phyloP scores from a whole-genome alignment of 2,329 filamentous ascomycete species.

The Pyricularia pennisetigena region DNA sequence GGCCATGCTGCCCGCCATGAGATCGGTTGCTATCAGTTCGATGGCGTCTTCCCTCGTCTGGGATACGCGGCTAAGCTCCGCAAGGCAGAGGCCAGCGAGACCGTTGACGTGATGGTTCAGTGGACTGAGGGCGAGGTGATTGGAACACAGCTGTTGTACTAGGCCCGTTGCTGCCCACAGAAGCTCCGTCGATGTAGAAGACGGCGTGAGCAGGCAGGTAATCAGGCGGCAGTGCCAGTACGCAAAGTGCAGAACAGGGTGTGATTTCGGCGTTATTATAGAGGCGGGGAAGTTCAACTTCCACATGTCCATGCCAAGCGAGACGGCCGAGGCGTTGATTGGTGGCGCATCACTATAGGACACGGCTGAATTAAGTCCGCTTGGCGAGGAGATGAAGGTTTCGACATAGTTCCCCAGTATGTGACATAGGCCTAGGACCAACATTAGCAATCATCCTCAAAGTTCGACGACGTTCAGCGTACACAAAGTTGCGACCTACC shows the following conservation, averaged over 20 bases:
- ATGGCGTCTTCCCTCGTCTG: slow-evolving; percentile 43
- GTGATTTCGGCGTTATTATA: slow-evolving; percentile 38
- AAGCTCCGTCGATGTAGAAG: slow-evolving; percentile 44
- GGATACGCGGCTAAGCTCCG: slow-evolving; percentile 1
- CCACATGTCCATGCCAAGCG: slow-evolving; percentile 54
- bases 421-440: slow-evolving; percentile 13
- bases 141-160: slow-evolving; percentile 45
- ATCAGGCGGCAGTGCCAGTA: slow-evolving; percentile 64
- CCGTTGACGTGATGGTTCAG: slow-evolving; percentile 58
- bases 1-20: slow-evolving; percentile 42
- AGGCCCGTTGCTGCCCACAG: slow-evolving; percentile 51
- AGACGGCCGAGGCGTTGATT: slow-evolving; percentile 18
- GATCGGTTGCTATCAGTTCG: slow-evolving; percentile 41
- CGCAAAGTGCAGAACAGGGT: slow-evolving; percentile 52
- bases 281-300: slow-evolving; percentile 51
- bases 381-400: slow-evolving; percentile 1
- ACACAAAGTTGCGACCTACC: slow-evolving; percentile 36
- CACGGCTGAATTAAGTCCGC: neutral
- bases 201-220: slow-evolving; percentile 48
- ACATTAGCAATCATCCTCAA: slow-evolving; percentile 1
- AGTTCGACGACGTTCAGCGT: neutral
- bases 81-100: slow-evolving; percentile 37
- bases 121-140: slow-evolving; percentile 37
- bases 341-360: neutral
- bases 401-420: slow-evolving; percentile 34